A percentile compares a stretch with the other conserved stretches of the same genome.
Conservation (phyloP, 2,329 filamentous ascomycete species). For the Didymella exigua region DNA sequence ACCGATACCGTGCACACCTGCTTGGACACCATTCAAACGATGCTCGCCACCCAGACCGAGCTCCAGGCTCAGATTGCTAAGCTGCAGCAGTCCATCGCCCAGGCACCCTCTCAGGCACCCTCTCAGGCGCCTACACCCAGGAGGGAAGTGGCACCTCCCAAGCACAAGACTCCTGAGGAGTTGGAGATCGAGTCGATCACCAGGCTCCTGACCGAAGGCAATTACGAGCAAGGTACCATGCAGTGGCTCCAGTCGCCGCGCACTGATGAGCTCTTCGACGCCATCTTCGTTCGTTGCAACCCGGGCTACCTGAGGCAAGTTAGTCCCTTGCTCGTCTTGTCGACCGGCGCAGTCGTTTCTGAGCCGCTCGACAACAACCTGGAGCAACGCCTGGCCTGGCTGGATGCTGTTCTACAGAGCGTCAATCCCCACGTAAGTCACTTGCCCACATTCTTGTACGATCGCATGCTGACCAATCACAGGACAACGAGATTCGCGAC, state of each 20-base stretch:
- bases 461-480: slow-evolving; percentile 19
- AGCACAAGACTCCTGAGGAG: slow-evolving; percentile 57
- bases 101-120: slow-evolving; percentile 35
- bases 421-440: slow-evolving; percentile 61
- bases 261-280: slow-evolving; percentile 66
- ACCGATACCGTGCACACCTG: slow-evolving; percentile 69
- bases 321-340: slow-evolving; percentile 63
- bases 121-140: slow-evolving; percentile 19
- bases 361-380: slow-evolving; percentile 60
- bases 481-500: slow-evolving; percentile 62
- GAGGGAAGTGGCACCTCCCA: slow-evolving; percentile 45
- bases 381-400: slow-evolving; percentile 63
- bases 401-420: slow-evolving; percentile 60
- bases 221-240: slow-evolving; percentile 55
- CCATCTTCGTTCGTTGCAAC: slow-evolving; percentile 63
- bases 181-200: slow-evolving; percentile 68
- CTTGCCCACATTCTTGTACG: neutral
- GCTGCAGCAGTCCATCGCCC: slow-evolving; percentile 50
- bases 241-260: slow-evolving; percentile 67
- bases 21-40: slow-evolving; percentile 70
- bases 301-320: slow-evolving; percentile 62
- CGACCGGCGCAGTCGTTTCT: slow-evolving; percentile 67
- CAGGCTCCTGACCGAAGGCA: slow-evolving; percentile 63
- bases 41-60: slow-evolving; percentile 71
- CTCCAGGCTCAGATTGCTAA: slow-evolving; percentile 64